These are phyloP conservation scores for Amphichorda felina DNA, from an alignment of 2,329 filamentous ascomycete species.

Conservation along the genomic window DNA sequence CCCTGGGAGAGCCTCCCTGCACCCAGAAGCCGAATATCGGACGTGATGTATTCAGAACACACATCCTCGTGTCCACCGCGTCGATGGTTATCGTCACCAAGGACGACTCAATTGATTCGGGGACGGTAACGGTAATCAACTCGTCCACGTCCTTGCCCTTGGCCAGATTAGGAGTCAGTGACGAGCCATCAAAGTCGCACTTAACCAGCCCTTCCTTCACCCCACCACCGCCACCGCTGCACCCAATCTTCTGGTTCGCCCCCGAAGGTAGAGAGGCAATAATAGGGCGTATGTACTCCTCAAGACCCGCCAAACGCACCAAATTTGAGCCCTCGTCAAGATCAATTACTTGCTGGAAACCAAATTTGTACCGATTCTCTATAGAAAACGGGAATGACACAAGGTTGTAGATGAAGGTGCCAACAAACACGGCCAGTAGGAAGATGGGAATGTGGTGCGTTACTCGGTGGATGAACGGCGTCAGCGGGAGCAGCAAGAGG, in stretches of 20 bases:
- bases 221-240: conserved; percentile 29
- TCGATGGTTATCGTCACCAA: conserved; percentile 53
- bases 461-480: conserved; percentile 79
- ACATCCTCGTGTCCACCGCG: conserved; percentile 67
- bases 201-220: conserved; percentile 36
- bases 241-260: conserved; percentile 46
- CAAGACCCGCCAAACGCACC: conserved; percentile 57
- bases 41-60: conserved; percentile 60
- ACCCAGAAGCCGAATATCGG: conserved; percentile 56
- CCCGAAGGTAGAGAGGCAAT: conserved; percentile 61
- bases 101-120: conserved; percentile 20
- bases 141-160: conserved; percentile 30
- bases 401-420: conserved; percentile 76
- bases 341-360: conserved; percentile 73
- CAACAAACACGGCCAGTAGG: conserved; percentile 59
- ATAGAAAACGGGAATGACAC: conserved; percentile 79
- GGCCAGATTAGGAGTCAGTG: conserved; percentile 47
- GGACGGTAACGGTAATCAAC: conserved; percentile 50
- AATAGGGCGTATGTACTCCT: conserved; percentile 54
- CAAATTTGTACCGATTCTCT: conserved; percentile 71
- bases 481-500: conserved; percentile 61
- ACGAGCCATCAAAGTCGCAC: conserved; percentile 58
- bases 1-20: conserved; percentile 42
- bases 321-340: conserved; percentile 60
- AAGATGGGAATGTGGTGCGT: conserved; percentile 73